Evolutionary conservation across 2,329 filamentous ascomycete genomes (phyloP).

Genomic region (Fusarium solani-melongenae): DNA sequence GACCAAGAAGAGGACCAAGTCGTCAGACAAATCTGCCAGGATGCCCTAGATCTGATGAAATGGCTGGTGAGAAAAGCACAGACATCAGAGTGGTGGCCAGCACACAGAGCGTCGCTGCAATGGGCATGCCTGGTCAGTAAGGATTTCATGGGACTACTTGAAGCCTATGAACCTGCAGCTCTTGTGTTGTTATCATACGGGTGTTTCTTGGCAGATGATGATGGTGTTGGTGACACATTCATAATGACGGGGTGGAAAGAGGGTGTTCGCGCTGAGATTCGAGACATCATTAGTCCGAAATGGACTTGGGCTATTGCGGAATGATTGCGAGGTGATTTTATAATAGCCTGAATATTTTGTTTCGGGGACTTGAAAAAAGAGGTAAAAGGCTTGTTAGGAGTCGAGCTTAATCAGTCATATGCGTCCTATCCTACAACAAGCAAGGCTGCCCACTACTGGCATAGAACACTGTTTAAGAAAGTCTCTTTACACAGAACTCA

Average conservation of each 20-base stretch:
- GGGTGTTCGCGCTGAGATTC: constrained; percentile 4
- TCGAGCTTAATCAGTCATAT: too few species aligned
- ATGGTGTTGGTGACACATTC: constrained; percentile 2
- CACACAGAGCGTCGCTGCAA: background rate
- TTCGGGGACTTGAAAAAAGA: too few species aligned
- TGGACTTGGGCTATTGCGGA: constrained; percentile 3
- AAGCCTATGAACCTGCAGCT: background rate
- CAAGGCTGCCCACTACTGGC: too few species aligned
- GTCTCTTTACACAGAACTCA: too few species aligned
- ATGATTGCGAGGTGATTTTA: background rate
- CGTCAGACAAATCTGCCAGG: constrained; percentile 1
- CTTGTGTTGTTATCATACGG: background rate
- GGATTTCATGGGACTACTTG: background rate
- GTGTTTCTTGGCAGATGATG: constrained; percentile 1
- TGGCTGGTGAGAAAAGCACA: constrained; percentile 8
- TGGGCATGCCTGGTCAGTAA: background rate
- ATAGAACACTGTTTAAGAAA: too few species aligned
- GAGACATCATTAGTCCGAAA: background rate
- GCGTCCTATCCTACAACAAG: too few species aligned
- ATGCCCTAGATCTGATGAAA: constrained; percentile 3
- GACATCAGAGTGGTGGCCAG: constrained; percentile 2
- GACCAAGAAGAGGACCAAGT: background rate
- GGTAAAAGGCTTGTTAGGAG: too few species aligned
- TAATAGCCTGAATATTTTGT: background rate
- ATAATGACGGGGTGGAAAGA: constrained; percentile 4